phyloP scores from a whole-genome alignment of 164 flowering plant species.

The Tetrastigma voinierianum region DNA sequence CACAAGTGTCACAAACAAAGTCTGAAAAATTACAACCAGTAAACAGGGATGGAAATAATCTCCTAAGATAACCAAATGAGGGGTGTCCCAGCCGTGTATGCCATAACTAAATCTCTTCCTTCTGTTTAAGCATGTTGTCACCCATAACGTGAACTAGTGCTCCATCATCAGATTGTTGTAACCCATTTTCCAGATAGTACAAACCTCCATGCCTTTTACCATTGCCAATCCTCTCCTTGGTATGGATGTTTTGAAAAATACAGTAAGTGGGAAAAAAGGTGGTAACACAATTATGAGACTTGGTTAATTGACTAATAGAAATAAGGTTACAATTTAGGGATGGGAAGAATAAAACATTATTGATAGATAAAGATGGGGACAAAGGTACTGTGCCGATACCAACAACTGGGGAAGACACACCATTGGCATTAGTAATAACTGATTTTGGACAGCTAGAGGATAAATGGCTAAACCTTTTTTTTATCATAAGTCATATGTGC shows the following conservation, averaged over 20 bases:
- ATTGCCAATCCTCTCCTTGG: slow-evolving; percentile 18
- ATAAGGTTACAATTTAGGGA: slow-evolving; percentile 9
- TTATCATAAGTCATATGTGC: slow-evolving; percentile 18
- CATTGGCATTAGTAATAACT: slow-evolving; percentile 11
- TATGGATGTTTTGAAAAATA: slow-evolving; percentile 7
- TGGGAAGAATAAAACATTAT: not conserved
- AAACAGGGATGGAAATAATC: slow-evolving; percentile 12
- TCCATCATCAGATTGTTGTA: not conserved
- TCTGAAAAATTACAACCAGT: not conserved
- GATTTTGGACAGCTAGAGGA: too few relatives aligned
- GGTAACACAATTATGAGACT: slow-evolving; percentile 10
- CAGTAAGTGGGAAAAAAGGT: not conserved
- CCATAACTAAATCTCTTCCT: slow-evolving; percentile 11
- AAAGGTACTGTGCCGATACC: slow-evolving; percentile 6
- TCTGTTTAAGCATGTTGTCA: not conserved
- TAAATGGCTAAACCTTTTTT: not conserved
- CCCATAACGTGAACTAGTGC: not conserved
- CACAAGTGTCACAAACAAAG: too few relatives aligned
- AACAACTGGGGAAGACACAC: slow-evolving; percentile 6
- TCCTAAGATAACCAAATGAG: slow-evolving; percentile 9
- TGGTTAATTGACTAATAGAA: slow-evolving; percentile 9
- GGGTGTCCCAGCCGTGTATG: slow-evolving; percentile 12
- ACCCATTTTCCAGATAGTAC: slow-evolving; percentile 3
- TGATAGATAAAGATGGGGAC: not conserved
- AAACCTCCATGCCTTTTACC: slow-evolving; percentile 4